Base-by-base conservation (phyloP, 2,329 filamentous ascomycete genomes). In the Aspergillus sp. region DNA sequence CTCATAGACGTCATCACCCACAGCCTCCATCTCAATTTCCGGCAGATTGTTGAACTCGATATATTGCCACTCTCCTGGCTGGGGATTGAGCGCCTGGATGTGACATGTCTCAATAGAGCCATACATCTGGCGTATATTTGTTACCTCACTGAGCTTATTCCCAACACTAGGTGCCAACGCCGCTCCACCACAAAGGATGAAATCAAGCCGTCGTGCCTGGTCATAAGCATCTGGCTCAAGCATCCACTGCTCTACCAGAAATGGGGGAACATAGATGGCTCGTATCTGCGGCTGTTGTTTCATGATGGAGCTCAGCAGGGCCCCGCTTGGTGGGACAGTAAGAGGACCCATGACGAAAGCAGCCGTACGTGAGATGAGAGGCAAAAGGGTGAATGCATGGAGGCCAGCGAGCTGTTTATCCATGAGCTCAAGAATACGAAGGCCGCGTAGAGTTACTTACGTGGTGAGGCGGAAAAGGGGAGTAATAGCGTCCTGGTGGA, bases 241-340 rank as follows among this genome's bases (percentile, higher is more conserved):
- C 47, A 50, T 9, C 47, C 47, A 50, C 47, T 50, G 23, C 47
- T 50, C 47, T 2, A 50, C 5, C 47, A 50, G 9, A 32, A 32
- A 50, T 17, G 47, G 47, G 8, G 47, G 47, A 3, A 28, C 47
- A 17, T 50, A 50, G 15, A 50, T 50, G 23, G 47, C 47, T 30
- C 47, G 47, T n/a, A 50, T 32, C 25, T 50, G 47, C 15, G 47
- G 47, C 47, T 50, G 47, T 21, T 50, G 47, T 30, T 50, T 25
- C 25, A 50, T 17, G 19, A 50, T 50, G 5, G n/a, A n/a, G 23
- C 25, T 30, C 28, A 50, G 25, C 15, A 50, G 25, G 25, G 47
- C 28, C 25, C 47, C 47, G 25, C 23, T 50, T 17, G 47, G 25
- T 30, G 47, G n/a, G 25, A 50, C 47, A 12, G 25, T 30, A 32